A percentile compares a stretch with the other conserved stretches of the same genome.
phyloP scores from a whole-genome alignment of 2,329 filamentous ascomycete genomes.

The Penicillium sp. region DNA sequence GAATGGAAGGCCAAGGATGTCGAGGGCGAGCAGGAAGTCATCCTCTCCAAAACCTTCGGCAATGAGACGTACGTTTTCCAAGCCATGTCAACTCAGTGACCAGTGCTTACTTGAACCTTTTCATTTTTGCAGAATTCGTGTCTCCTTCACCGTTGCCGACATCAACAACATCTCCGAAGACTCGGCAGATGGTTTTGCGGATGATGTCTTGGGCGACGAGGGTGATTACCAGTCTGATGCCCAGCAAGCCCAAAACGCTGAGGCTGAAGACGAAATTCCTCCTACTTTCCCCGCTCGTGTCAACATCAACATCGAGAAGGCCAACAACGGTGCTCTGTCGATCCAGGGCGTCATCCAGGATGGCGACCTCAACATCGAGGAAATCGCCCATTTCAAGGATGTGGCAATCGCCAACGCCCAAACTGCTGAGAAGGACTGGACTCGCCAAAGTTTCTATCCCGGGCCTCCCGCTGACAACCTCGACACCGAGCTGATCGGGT shows the following conservation, averaged over 20 bases:
- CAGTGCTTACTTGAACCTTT: neutral
- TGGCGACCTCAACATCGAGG: slow-evolving; percentile 79
- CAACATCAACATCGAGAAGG: slow-evolving; percentile 83
- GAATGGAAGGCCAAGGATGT: slow-evolving; percentile 74
- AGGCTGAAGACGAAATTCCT: slow-evolving; percentile 44
- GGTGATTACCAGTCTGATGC: slow-evolving; percentile 48
- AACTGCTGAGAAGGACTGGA: slow-evolving; percentile 69
- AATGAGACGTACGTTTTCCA: slow-evolving; percentile 74
- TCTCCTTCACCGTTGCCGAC: slow-evolving; percentile 80
- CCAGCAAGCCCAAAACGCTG: slow-evolving; percentile 49
- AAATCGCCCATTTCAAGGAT: slow-evolving; percentile 80
- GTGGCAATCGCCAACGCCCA: slow-evolving; percentile 69
- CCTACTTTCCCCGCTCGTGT: slow-evolving; percentile 71
- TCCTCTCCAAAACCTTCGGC: slow-evolving; percentile 73
- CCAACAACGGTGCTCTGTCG: slow-evolving; percentile 74
- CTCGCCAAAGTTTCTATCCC: slow-evolving; percentile 71
- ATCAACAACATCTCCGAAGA: slow-evolving; percentile 61
- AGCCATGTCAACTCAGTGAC: neutral
- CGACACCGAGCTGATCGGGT: slow-evolving; percentile 88
- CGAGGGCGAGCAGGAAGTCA: slow-evolving; percentile 79
- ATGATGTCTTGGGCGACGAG: slow-evolving; percentile 52
- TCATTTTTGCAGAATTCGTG: slow-evolving; percentile 55
- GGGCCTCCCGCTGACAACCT: slow-evolving; percentile 90
- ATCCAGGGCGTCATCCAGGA: slow-evolving; percentile 84
- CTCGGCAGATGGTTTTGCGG: slow-evolving; percentile 48